These are phyloP conservation scores for Botrytis elliptica DNA, from an alignment of 2,329 filamentous ascomycete genomes.

Conservation along the genomic window DNA sequence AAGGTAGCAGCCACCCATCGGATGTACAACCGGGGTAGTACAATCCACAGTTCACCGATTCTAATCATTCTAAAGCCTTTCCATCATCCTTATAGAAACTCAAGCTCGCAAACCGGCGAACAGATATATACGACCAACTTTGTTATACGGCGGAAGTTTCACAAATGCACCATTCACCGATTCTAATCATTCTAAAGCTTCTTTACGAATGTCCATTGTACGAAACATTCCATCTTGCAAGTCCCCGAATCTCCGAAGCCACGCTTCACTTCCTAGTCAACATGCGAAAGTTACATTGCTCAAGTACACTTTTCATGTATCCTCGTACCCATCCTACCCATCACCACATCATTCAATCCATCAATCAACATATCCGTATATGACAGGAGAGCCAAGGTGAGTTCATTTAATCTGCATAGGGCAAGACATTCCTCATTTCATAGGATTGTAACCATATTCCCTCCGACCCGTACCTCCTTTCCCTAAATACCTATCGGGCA, in stretches of 20 bases:
- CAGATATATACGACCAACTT: neutral
- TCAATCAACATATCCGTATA: neutral
- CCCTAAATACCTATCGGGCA: slow-evolving; percentile 6
- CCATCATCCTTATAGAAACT: neutral
- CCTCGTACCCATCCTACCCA: neutral
- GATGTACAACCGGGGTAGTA: neutral
- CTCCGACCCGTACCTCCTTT: slow-evolving; percentile 11
- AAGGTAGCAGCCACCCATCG: neutral
- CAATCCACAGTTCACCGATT: neutral
- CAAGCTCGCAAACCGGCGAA: neutral
- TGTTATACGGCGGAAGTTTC: neutral
- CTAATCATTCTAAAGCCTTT: neutral
- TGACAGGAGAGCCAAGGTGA: slow-evolving; percentile 5
- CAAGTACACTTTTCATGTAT: slow-evolving; percentile 2
- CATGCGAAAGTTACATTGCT: slow-evolving; percentile 7
- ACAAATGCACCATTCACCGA: slow-evolving; percentile 1
- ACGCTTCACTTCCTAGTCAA: slow-evolving; percentile 8
- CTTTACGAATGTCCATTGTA: neutral
- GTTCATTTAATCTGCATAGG: slow-evolving; percentile 19
- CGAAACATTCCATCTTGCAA: slow-evolving; percentile 9
- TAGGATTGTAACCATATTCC: slow-evolving; percentile 9
- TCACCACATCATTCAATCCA: neutral
- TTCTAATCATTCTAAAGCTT: slow-evolving; percentile 17
- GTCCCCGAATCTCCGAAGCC: slow-evolving; percentile 22
- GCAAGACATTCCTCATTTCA: slow-evolving; percentile 12